Conservation (phyloP, 805 yeast species). For the Schizosaccharomyces japonicus region DNA sequence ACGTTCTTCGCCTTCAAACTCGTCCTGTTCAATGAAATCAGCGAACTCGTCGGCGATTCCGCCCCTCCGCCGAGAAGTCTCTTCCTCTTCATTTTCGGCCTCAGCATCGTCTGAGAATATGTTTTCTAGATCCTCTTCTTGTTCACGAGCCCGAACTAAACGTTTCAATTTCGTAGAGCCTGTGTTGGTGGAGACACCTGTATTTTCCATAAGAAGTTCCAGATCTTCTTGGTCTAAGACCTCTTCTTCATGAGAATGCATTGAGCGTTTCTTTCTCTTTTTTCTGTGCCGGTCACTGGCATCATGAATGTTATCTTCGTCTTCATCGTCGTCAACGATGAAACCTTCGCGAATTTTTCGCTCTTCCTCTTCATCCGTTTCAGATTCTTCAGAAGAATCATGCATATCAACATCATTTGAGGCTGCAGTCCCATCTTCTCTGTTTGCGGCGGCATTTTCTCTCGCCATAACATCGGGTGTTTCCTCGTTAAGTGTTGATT, state of each 20-base stretch:
- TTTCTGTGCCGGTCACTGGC: conserved; percentile 10
- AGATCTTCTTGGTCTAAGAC: conserved; percentile 85
- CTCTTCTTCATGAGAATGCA: conserved; percentile 12
- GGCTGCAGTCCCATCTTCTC: conserved; percentile 15
- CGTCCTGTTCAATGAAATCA: conserved; percentile 94
- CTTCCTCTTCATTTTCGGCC: conserved; percentile 18
- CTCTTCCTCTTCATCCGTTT: conserved; percentile 55
- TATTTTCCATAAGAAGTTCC: conserved; percentile 71
- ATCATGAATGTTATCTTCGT: conserved; percentile 16
- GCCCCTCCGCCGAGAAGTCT: conserved; percentile 10
- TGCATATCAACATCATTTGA: conserved; percentile 23
- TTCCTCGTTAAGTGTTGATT: too few relatives aligned
- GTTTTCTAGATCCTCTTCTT: conserved; percentile 28
- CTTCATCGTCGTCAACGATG: conserved; percentile 55
- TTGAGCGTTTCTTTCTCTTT: conserved; percentile 11
- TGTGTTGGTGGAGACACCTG: conserved; percentile 45
- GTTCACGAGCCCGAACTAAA: conserved; percentile 46
- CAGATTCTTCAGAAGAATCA: conserved; percentile 65
- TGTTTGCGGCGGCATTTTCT: conserved; percentile 10
- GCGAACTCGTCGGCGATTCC: conserved; percentile 59
- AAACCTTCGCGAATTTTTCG: conserved; percentile 57
- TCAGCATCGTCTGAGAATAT: conserved; percentile 36
- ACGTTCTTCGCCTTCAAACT: conserved; percentile 69
- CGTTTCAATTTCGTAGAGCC: conserved; percentile 42
- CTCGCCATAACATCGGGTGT: neutral